Evolutionary conservation across 2,329 filamentous ascomycete species (phyloP), one percentile per base, ranked within the genome.

Genomic region (Penicillium sp.): DNA sequence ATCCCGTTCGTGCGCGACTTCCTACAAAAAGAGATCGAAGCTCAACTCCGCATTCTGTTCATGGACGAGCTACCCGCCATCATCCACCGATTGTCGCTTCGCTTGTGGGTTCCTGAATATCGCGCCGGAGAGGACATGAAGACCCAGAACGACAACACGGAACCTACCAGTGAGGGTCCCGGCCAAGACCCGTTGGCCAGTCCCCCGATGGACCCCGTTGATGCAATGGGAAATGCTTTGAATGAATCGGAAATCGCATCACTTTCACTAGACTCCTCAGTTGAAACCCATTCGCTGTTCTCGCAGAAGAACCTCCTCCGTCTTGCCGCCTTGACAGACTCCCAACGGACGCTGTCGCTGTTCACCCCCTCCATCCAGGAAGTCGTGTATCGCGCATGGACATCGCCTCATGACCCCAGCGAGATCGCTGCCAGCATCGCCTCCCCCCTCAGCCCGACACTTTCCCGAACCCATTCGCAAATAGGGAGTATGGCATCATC

Each of bases 1-100:
- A 99, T 99, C 71, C 94, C 95, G 47, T 99, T 99, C 73, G 95
- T 99, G 63, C 90, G 95, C 67, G 93, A 99, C 76, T 98, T 98
- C 75, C 81, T 99, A 58, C 95, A 99, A 73, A 90, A 91, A 74
- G 96, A 94, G 62, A 99, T 99, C 69, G 95, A 99, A 78, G 90
- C 87, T 54, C 95, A 98, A 76, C 79, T 99, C 62, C 88, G 95
- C 34, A 92, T 93, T 56, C 75, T 99, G 65, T 96, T 99, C 83
- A 98, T 98, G 92, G 94, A 99, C 65, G 95, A 99, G 75, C 79
- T 99, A 25, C 95, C 95, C 0, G 93, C 94, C 51, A 98, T 98
- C 60, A 96, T 99, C 62, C 95, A 99, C 76, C 87, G 92, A 54
- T 80, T 99, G 20, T 98, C 94, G 0, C 81, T 98, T 58, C 88